Evolutionary conservation across 78 protist species (phyloP).

Genomic region (Emiliania huxleyi): DNA sequence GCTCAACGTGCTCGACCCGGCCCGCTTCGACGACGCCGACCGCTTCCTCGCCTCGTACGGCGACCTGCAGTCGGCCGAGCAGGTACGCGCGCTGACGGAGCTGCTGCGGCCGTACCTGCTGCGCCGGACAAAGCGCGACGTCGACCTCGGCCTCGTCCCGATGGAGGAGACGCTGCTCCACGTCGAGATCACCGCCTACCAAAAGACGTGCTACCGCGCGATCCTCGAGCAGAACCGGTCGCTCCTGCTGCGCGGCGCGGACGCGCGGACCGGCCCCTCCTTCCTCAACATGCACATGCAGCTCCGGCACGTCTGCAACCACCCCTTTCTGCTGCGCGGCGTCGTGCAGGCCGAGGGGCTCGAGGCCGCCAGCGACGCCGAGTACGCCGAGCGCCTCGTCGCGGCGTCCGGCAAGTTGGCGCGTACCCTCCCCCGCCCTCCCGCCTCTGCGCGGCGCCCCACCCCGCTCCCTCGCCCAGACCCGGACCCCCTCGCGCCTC

Average conservation of each 20-base stretch:
- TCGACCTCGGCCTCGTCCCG: constrained; percentile 47
- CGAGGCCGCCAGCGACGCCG: background rate
- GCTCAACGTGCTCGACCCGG: constrained; percentile 15
- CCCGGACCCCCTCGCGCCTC: no score
- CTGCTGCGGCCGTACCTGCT: constrained; percentile 79
- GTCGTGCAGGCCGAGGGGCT: constrained; percentile 41
- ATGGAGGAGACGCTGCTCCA: constrained; percentile 77
- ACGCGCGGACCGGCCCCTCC: constrained; percentile 38
- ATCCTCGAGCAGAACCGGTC: constrained; percentile 68
- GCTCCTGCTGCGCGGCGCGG: constrained; percentile 46
- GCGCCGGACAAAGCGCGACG: constrained; percentile 86
- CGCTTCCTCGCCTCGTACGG: constrained; percentile 40
- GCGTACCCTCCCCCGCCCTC: no score
- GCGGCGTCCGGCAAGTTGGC: constrained; percentile 74
- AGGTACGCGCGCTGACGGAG: constrained; percentile 58
- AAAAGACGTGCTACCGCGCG: constrained; percentile 70
- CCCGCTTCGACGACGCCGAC: background rate
- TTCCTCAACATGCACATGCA: constrained; percentile 81
- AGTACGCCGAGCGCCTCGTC: constrained; percentile 44
- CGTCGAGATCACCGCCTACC: constrained; percentile 78
- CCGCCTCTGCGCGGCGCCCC: no score
- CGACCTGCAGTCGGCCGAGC: constrained; percentile 25
- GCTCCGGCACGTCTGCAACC: constrained; percentile 89
- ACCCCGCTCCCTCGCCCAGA: no score
- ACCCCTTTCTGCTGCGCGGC: constrained; percentile 79